These are phyloP conservation scores for Phanerodontia chrysosporium DNA, from an alignment of 768 basidiomycete genomes.

Conservation along the genomic window DNA sequence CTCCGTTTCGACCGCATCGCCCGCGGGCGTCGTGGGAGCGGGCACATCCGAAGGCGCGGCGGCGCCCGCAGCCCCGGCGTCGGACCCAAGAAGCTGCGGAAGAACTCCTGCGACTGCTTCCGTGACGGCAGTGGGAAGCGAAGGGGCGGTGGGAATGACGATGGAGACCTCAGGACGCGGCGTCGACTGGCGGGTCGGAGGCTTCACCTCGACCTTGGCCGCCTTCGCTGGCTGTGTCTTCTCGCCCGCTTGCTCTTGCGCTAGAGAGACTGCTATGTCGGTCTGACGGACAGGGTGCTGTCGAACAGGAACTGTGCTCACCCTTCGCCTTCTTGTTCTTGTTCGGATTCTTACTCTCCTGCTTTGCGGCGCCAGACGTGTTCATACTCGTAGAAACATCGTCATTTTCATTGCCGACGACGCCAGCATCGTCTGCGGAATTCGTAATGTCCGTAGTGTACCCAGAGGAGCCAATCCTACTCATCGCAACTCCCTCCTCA, in stretches of 20 bases:
- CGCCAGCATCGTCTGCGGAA: background rate
- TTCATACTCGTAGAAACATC: background rate
- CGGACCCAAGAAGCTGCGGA: background rate
- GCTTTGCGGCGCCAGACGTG: background rate
- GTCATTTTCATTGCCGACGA: constrained; percentile 1
- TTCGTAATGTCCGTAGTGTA: constrained; percentile 6
- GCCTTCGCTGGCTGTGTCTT: background rate
- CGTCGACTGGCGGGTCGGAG: background rate
- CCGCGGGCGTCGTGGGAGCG: background rate
- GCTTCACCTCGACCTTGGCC: background rate
- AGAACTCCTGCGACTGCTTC: background rate
- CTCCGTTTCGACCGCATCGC: background rate
- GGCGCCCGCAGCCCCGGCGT: background rate
- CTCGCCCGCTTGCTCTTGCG: background rate
- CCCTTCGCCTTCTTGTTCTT: background rate
- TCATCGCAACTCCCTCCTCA: background rate
- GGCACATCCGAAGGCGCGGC: background rate
- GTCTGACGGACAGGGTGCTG: background rate
- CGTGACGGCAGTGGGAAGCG: background rate
- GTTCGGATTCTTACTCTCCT: background rate
- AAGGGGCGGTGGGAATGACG: background rate
- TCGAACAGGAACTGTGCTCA: background rate
- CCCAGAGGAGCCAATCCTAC: background rate
- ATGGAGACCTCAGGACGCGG: background rate
- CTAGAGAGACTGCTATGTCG: background rate